Conservation (phyloP, 1,284 basidiomycete genomes). For the Meripilus lineatus region DNA sequence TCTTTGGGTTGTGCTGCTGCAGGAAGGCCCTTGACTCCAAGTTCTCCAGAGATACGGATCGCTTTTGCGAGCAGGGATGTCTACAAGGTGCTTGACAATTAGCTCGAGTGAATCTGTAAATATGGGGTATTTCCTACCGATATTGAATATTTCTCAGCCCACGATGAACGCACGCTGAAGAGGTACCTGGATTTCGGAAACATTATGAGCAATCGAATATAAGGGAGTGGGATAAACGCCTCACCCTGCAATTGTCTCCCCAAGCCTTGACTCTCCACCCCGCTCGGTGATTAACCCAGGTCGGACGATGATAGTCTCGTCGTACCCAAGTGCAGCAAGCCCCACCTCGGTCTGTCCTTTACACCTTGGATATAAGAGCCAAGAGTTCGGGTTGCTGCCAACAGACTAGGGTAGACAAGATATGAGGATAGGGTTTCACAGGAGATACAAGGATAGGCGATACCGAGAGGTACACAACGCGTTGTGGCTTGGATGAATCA, state of each 20-base stretch:
- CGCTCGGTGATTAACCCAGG: constrained; percentile 49
- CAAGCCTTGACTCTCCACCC: constrained; percentile 33
- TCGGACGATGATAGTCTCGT: constrained; percentile 63
- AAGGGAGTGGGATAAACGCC: constrained; percentile 14
- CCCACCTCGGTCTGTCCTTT: constrained; percentile 74
- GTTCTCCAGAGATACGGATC: neutral
- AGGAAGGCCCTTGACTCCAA: neutral
- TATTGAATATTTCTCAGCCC: neutral
- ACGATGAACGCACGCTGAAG: neutral
- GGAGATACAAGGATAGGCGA: constrained; percentile 17
- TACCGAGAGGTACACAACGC: constrained; percentile 69
- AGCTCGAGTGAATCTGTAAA: neutral
- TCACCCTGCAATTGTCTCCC: constrained; percentile 40
- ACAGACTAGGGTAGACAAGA: constrained; percentile 30
- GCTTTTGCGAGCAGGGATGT: neutral
- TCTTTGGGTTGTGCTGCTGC: neutral
- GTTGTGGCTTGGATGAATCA: constrained; percentile 41
- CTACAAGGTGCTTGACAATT: neutral
- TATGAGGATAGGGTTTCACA: neutral
- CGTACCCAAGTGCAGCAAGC: constrained; percentile 60
- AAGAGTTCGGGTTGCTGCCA: constrained; percentile 44
- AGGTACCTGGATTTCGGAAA: neutral
- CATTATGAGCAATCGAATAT: neutral
- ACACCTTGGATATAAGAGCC: constrained; percentile 47
- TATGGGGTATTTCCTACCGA: neutral